phyloP scores from a whole-genome alignment of 1,139 yeast genomes.

The Schwanniomyces etchellsii region DNA sequence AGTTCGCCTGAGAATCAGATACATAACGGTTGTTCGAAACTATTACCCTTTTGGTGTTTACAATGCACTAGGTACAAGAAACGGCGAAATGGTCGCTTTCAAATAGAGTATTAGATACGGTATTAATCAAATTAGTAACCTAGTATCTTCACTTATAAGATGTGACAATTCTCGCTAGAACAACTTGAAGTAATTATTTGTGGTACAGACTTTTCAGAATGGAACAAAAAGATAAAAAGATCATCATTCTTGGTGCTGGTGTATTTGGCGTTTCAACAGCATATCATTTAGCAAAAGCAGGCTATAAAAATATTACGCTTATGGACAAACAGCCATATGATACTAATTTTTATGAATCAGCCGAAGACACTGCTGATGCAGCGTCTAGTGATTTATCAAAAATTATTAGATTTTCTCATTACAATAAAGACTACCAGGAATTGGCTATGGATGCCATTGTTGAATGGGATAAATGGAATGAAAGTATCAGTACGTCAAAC shows the following conservation, averaged over 20 bases:
- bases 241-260: slow-evolving; percentile 40
- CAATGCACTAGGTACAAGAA: no score
- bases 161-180: no score
- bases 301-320: slow-evolving; percentile 12
- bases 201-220: no score
- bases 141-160: no score
- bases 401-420: slow-evolving; percentile 34
- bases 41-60: no score
- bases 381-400: slow-evolving; percentile 39
- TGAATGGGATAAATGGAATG: slow-evolving; percentile 26
- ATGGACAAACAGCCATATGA: slow-evolving; percentile 9
- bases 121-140: no score
- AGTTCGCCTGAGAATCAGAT: no score
- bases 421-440: slow-evolving; percentile 28
- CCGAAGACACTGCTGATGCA: slow-evolving; percentile 27
- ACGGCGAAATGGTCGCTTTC: no score
- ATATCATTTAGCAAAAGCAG: slow-evolving; percentile 22
- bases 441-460: slow-evolving; percentile 29
- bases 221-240: slow-evolving; percentile 9
- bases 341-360: slow-evolving; percentile 7
- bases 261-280: slow-evolving; percentile 45
- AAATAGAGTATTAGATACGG: no score
- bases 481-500: slow-evolving; percentile 4
- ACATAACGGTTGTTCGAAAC: no score
- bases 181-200: no score